These are phyloP conservation scores for Cunninghamia lanceolata DNA, from an alignment of 75 land plant genomes.

Conservation along the genomic window DNA sequence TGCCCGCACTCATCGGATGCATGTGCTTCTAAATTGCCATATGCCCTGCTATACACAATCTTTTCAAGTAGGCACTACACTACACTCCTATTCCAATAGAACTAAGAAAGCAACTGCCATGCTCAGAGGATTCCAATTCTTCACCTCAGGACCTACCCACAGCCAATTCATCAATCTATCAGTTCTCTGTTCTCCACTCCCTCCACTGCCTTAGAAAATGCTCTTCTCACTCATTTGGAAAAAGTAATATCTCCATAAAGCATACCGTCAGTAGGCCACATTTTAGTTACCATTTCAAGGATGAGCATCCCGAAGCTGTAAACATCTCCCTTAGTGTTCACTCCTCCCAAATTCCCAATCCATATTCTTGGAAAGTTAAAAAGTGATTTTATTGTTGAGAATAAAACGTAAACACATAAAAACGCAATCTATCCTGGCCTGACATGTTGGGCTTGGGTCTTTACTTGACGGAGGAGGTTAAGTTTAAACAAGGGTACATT, in stretches of 20 bases:
- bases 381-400: neutral
- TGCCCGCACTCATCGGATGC: too few relatives aligned
- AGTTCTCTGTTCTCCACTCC: constrained; percentile 6
- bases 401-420: too few relatives aligned
- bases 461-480: constrained; percentile 75
- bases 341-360: constrained; percentile 36
- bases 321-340: constrained; percentile 52
- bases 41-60: neutral
- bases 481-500: too few relatives aligned
- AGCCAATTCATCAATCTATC: constrained; percentile 22
- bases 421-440: too few relatives aligned
- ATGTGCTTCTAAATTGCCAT: too few relatives aligned
- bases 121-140: constrained; percentile 12
- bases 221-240: neutral
- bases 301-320: constrained; percentile 57
- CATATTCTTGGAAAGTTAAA: constrained; percentile 33
- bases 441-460: neutral
- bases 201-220: neutral
- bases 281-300: constrained; percentile 44
- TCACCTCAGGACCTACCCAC: constrained; percentile 17
- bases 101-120: constrained; percentile 35
- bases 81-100: constrained; percentile 28
- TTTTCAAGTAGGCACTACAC: constrained; percentile 17
- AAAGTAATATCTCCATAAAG: constrained; percentile 7
- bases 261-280: constrained; percentile 35